phyloP scores from a whole-genome alignment of 1,139 yeast genomes.

The Zygosaccharomyces pseudobailii region DNA sequence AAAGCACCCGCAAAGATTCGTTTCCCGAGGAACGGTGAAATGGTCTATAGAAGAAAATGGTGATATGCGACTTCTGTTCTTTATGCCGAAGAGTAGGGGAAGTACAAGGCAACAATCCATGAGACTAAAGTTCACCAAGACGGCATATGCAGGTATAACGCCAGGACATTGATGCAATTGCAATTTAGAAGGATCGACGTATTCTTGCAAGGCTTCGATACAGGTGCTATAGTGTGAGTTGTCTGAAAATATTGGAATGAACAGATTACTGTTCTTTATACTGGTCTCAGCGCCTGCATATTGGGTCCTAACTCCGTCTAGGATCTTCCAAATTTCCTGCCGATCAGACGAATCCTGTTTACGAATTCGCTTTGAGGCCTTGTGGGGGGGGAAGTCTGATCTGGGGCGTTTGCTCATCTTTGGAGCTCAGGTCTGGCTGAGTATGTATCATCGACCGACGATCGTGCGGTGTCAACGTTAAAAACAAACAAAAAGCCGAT shows the following conservation, averaged over 20 bases:
- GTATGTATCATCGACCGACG: not conserved
- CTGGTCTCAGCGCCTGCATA: slow-evolving; percentile 11
- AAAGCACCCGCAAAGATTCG: slow-evolving; percentile 18
- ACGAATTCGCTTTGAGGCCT: not conserved
- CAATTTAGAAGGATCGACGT: slow-evolving; percentile 16
- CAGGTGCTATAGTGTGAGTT: slow-evolving; percentile 10
- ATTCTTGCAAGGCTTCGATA: slow-evolving; percentile 15
- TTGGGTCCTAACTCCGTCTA: slow-evolving; percentile 20
- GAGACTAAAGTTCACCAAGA: slow-evolving; percentile 18
- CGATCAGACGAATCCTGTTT: slow-evolving; percentile 13
- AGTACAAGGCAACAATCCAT: slow-evolving; percentile 26
- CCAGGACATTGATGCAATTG: slow-evolving; percentile 4
- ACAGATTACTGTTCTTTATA: slow-evolving; percentile 20
- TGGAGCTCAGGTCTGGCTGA: not conserved
- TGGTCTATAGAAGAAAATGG: slow-evolving; percentile 8
- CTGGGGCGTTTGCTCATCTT: not conserved
- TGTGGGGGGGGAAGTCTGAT: not conserved
- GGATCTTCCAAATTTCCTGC: slow-evolving; percentile 26
- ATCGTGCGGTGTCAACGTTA: not conserved
- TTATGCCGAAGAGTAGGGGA: slow-evolving; percentile 18
- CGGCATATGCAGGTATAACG: slow-evolving; percentile 6
- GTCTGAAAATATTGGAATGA: slow-evolving; percentile 13
- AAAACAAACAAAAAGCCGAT: not conserved
- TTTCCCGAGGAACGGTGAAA: slow-evolving; percentile 14
- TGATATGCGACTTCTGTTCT: slow-evolving; percentile 15